Evolutionary conservation across 306 rosid species (phyloP).

Genomic region (Inga laurina): DNA sequence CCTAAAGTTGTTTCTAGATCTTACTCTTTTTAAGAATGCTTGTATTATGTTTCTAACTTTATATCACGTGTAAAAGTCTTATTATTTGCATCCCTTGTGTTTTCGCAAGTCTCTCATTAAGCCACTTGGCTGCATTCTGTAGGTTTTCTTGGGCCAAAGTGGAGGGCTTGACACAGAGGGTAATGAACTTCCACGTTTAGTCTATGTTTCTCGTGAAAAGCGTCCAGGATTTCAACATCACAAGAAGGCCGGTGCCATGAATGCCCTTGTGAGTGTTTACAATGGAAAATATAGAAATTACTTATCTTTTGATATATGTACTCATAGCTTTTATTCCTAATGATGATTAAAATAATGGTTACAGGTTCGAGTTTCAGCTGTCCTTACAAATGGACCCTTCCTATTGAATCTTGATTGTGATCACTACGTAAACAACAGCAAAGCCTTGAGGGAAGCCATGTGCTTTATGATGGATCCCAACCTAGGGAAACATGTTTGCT

Average conservation of each 20-base stretch:
- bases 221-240: conserved; percentile 99
- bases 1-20: conserved; percentile 10
- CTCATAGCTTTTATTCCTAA: conserved; percentile 4
- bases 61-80: conserved; percentile 18
- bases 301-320: background rate
- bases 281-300: background rate
- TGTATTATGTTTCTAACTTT: conserved; percentile 2
- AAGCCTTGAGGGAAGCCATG: conserved; percentile 97
- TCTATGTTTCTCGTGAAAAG: conserved; percentile 99
- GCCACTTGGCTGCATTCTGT: conserved; percentile 22
- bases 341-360: conserved; percentile 18
- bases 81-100: background rate
- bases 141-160: conserved; percentile 98
- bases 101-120: background rate
- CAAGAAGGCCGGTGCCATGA: conserved; percentile 99
- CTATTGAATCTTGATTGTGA: conserved; percentile 98
- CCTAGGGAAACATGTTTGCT: conserved; percentile 88
- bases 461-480: conserved; percentile 99
- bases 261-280: conserved; percentile 76
- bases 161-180: conserved; percentile 98
- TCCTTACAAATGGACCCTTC: conserved; percentile 96
- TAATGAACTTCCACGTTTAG: conserved; percentile 87
- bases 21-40: background rate
- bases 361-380: conserved; percentile 99
- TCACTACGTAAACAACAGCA: conserved; percentile 97